Evolutionary conservation across 2,329 filamentous ascomycete genomes (phyloP).

Genomic region (Calonectria honghensis): DNA sequence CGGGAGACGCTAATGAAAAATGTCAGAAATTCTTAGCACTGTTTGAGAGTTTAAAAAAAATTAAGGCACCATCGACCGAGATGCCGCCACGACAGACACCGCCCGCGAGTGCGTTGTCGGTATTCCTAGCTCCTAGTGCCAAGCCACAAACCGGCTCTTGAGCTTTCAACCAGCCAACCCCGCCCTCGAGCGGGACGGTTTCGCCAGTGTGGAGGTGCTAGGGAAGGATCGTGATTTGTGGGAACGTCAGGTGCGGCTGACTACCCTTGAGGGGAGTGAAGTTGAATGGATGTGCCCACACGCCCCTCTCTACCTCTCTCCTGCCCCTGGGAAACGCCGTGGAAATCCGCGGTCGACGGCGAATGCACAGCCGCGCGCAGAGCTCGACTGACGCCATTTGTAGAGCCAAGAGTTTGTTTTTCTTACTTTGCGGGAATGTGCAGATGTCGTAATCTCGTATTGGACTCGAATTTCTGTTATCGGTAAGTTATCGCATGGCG

Average conservation of each 20-base stretch:
- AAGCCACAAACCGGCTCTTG: slow-evolving; percentile 22
- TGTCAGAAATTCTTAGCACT: neutral
- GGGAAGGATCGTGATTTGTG: slow-evolving; percentile 18
- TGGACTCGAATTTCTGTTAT: slow-evolving; percentile 14
- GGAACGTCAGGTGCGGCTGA: slow-evolving; percentile 29
- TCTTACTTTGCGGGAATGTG: neutral
- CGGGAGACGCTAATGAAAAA: neutral
- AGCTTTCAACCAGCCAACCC: slow-evolving; percentile 14
- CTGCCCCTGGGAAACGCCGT: slow-evolving; percentile 24
- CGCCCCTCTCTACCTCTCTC: neutral
- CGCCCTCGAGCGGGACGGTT: slow-evolving; percentile 13
- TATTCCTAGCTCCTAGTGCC: slow-evolving; percentile 14
- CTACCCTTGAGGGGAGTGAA: slow-evolving; percentile 9
- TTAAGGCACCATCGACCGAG: neutral
- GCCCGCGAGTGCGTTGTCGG: slow-evolving; percentile 22
- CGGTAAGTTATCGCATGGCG: neutral
- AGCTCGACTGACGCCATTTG: neutral
- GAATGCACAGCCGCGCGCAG: slow-evolving; percentile 26
- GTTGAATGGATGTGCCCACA: neutral
- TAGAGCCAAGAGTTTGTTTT: slow-evolving; percentile 17
- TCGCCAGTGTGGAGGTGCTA: slow-evolving; percentile 13
- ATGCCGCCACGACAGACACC: slow-evolving; percentile 16
- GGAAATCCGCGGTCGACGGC: slow-evolving; percentile 17
- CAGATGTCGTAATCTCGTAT: slow-evolving; percentile 13
- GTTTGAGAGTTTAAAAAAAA: neutral